These are phyloP conservation scores for Arthrobotrys sinensis DNA, from an alignment of 2,329 filamentous ascomycete genomes.

Conservation along the genomic window DNA sequence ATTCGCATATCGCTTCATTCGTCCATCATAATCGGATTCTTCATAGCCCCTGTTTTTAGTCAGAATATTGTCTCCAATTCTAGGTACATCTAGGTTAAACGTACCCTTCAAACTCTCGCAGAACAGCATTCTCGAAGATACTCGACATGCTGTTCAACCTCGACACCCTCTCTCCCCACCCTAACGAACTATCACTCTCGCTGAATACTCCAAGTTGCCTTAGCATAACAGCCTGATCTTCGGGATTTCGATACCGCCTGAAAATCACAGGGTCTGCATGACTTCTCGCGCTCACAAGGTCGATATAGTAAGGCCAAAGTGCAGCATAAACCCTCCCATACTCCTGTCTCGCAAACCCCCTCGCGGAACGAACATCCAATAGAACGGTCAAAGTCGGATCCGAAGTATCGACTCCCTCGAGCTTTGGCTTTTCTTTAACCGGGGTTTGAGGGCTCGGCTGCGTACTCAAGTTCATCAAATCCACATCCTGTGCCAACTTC, in stretches of 20 bases:
- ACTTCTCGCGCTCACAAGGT: constrained; percentile 79
- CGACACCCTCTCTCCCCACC: constrained; percentile 79
- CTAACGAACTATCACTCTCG: constrained; percentile 83
- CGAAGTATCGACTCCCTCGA: constrained; percentile 83
- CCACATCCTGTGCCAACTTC: constrained; percentile 64
- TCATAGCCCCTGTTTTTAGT: constrained; percentile 76
- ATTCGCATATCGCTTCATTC: constrained; percentile 90
- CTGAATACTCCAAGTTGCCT: constrained; percentile 84
- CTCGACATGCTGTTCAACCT: constrained; percentile 81
- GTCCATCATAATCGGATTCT: constrained; percentile 86
- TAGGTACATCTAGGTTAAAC: constrained; percentile 14
- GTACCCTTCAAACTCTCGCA: constrained; percentile 87
- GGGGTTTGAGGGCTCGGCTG: constrained; percentile 41
- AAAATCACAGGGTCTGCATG: constrained; percentile 88
- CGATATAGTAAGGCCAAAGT: constrained; percentile 88
- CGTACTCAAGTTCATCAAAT: constrained; percentile 49
- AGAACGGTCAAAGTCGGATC: constrained; percentile 70
- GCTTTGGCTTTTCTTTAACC: constrained; percentile 66
- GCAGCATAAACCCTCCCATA: constrained; percentile 93
- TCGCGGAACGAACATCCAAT: constrained; percentile 80
- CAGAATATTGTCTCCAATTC: neutral
- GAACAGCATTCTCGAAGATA: constrained; percentile 90
- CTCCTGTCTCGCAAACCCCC: constrained; percentile 88
- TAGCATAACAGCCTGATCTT: constrained; percentile 91
- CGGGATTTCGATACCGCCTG: constrained; percentile 86